These are phyloP conservation scores for Cladosporium sp. DNA, from an alignment of 2,329 filamentous ascomycete species.

Conservation along the genomic window DNA sequence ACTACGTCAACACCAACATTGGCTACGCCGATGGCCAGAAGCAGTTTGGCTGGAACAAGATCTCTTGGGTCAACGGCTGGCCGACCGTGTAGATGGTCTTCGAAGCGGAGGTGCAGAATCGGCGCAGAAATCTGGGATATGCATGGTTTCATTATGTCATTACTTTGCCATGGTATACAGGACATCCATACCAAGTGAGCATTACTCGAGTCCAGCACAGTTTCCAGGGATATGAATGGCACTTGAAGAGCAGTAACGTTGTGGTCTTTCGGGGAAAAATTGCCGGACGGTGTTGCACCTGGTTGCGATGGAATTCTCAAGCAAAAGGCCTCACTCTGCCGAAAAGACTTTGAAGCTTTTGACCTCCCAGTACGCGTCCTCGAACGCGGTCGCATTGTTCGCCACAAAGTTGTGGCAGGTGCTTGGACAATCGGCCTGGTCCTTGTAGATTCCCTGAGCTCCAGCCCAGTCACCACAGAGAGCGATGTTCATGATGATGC, in stretches of 20 bases:
- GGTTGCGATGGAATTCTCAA: too few species aligned
- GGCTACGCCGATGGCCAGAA: conserved; percentile 36
- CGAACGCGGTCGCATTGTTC: conserved; percentile 30
- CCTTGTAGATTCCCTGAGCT: conserved; percentile 24
- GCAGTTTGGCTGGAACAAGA: conserved; percentile 50
- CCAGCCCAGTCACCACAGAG: conserved; percentile 37
- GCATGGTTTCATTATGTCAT: background rate
- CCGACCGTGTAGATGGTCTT: conserved; percentile 27
- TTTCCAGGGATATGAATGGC: background rate
- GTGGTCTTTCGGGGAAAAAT: too few species aligned
- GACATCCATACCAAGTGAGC: too few species aligned
- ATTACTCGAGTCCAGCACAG: too few species aligned
- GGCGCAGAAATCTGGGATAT: too few species aligned
- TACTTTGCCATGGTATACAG: too few species aligned
- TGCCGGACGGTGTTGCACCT: too few species aligned
- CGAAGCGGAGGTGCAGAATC: too few species aligned
- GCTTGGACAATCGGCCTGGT: conserved; percentile 26
- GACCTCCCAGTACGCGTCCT: conserved; percentile 36
- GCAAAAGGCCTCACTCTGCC: conserved; percentile 3
- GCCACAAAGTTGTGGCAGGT: conserved; percentile 29
- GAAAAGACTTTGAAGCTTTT: conserved; percentile 35
- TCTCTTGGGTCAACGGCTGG: conserved; percentile 49
- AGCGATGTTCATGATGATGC: conserved; percentile 35
- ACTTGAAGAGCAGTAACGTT: too few species aligned
- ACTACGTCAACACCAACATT: conserved; percentile 55